Conservation (phyloP, 768 basidiomycete species). For the Boletus rex-veris region DNA sequence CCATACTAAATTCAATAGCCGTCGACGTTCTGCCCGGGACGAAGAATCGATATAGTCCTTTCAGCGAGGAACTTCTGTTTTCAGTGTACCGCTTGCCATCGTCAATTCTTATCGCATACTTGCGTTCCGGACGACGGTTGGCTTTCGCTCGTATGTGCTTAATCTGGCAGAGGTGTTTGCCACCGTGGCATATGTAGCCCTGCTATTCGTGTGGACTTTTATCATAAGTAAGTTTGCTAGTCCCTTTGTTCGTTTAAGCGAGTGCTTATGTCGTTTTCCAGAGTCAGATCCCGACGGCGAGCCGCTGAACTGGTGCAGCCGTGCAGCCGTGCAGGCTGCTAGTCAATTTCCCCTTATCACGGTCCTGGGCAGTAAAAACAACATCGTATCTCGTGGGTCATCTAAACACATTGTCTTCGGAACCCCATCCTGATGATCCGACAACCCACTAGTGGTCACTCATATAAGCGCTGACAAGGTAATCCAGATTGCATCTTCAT, state of each 20-base stretch:
- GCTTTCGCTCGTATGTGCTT: slow-evolving; percentile 35
- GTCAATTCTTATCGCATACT: slow-evolving; percentile 34
- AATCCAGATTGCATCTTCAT: not conserved
- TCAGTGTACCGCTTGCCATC: slow-evolving; percentile 29
- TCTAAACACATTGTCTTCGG: not conserved
- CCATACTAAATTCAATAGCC: slow-evolving; percentile 12
- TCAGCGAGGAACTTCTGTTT: slow-evolving; percentile 10
- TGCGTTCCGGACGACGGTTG: slow-evolving; percentile 36
- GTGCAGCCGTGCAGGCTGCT: slow-evolving; percentile 30
- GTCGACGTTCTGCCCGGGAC: slow-evolving; percentile 1
- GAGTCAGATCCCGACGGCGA: slow-evolving; percentile 19
- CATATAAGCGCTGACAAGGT: slow-evolving; percentile 24
- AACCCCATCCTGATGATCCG: not conserved
- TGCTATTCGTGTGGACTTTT: slow-evolving; percentile 36
- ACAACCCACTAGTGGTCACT: slow-evolving; percentile 15
- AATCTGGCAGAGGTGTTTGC: slow-evolving; percentile 42
- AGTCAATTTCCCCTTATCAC: slow-evolving; percentile 40
- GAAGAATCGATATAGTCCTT: not conserved
- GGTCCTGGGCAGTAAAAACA: slow-evolving; percentile 44
- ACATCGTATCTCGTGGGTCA: slow-evolving; percentile 19
- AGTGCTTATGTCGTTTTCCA: slow-evolving; percentile 2
- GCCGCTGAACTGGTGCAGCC: slow-evolving; percentile 33
- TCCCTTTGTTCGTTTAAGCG: not conserved
- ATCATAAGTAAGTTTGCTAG: slow-evolving; percentile 33
- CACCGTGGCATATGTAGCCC: slow-evolving; percentile 35